These are phyloP conservation scores for Aspergillus sp. DNA, from an alignment of 2,329 filamentous ascomycete species.

Conservation along the genomic window DNA sequence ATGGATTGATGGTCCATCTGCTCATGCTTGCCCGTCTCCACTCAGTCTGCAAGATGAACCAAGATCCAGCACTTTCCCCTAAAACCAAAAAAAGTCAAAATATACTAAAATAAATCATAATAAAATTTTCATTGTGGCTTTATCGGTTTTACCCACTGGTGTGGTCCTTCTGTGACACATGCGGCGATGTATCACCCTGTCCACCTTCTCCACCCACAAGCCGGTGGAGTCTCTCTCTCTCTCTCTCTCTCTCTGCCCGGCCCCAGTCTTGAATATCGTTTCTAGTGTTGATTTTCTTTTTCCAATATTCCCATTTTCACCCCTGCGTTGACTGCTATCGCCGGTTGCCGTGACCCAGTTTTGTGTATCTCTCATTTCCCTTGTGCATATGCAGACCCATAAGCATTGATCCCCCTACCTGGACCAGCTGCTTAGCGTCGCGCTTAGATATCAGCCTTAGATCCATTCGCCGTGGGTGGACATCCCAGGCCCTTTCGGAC, in stretches of 20 bases:
- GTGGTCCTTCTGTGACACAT: not conserved
- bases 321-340: slow-evolving; percentile 7
- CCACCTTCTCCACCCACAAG: not conserved
- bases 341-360: slow-evolving; percentile 2
- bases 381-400: slow-evolving; percentile 10
- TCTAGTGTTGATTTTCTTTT: slow-evolving; percentile 1
- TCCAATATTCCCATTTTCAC: not conserved
- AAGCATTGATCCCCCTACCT: slow-evolving; percentile 6
- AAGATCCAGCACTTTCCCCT: slow-evolving; percentile 13
- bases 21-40: slow-evolving; percentile 5
- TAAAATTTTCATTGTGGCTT: not conserved
- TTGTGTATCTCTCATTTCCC: slow-evolving; percentile 1
- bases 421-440: slow-evolving; percentile 22
- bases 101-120: not conserved
- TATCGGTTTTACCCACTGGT: slow-evolving; percentile 5
- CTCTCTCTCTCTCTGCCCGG: not conserved
- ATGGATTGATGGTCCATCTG: not conserved
- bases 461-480: slow-evolving; percentile 8
- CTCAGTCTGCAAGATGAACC: slow-evolving; percentile 13
- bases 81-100: not conserved
- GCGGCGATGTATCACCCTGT: slow-evolving; percentile 1
- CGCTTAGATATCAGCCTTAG: slow-evolving; percentile 15
- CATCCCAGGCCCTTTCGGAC: slow-evolving; percentile 13
- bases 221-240: not conserved
- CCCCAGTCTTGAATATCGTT: not conserved